phyloP scores from a whole-genome alignment of 2,329 filamentous ascomycete genomes.

The Aspergillus brunneoviolaceus region DNA sequence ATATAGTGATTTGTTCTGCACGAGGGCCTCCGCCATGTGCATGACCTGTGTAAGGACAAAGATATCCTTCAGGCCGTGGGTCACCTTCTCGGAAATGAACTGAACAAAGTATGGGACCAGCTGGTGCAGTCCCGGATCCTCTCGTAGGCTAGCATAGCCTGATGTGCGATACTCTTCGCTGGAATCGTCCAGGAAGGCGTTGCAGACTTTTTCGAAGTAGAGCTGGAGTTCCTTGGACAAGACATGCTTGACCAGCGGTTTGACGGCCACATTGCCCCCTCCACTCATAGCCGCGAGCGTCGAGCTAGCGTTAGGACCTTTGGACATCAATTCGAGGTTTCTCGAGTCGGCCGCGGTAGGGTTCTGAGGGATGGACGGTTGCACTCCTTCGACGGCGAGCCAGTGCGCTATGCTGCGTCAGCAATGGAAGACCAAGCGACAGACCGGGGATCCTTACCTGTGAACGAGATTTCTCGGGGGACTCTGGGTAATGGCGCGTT shows the following conservation, averaged over 20 bases:
- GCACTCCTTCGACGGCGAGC: slow-evolving; percentile 95
- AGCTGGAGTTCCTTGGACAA: slow-evolving; percentile 93
- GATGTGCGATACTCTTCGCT: slow-evolving; percentile 84
- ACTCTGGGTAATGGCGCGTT: slow-evolving; percentile 95
- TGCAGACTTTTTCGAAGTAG: slow-evolving; percentile 94
- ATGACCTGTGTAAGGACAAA: slow-evolving; percentile 91
- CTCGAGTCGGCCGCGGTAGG: slow-evolving; percentile 82
- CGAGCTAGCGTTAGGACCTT: slow-evolving; percentile 83
- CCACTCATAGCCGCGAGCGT: slow-evolving; percentile 80
- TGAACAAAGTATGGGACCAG: slow-evolving; percentile 95
- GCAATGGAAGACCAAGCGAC: not conserved
- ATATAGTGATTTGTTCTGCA: slow-evolving; percentile 79
- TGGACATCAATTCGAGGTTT: slow-evolving; percentile 81
- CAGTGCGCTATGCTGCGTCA: slow-evolving; percentile 70
- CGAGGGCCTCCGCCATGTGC: slow-evolving; percentile 79
- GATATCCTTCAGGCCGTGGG: slow-evolving; percentile 84
- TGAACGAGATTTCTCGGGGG: slow-evolving; percentile 87
- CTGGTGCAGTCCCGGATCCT: slow-evolving; percentile 91
- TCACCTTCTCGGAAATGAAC: slow-evolving; percentile 94
- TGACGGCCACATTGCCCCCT: slow-evolving; percentile 78
- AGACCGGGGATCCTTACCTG: slow-evolving; percentile 55
- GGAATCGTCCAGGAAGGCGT: slow-evolving; percentile 81
- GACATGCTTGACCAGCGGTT: slow-evolving; percentile 91
- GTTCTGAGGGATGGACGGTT: slow-evolving; percentile 95
- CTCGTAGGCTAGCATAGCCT: slow-evolving; percentile 78